A percentile compares a stretch with the other conserved stretches of the same genome.
phyloP scores from a whole-genome alignment of 2,329 filamentous ascomycete species.

The Pyrenochaeta sp. region DNA sequence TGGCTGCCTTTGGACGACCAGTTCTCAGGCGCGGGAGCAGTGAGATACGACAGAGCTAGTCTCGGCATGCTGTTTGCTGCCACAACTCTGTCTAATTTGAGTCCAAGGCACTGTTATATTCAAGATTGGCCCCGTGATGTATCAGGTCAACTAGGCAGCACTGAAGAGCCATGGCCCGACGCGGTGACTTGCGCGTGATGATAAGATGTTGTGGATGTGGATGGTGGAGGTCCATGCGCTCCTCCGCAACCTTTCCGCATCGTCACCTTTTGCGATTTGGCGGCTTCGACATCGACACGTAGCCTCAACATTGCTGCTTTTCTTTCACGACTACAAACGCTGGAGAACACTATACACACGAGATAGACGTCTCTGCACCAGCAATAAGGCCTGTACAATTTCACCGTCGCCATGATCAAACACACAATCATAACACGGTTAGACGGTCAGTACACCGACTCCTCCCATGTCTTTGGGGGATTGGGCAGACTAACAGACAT shows the following conservation, averaged over 20 bases:
- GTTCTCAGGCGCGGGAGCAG: neutral
- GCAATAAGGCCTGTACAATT: neutral
- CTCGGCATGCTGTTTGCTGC: constrained; percentile 1
- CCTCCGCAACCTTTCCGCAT: constrained; percentile 33
- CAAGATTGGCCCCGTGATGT: neutral
- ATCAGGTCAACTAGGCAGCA: neutral
- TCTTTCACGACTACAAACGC: neutral
- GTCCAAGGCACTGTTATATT: neutral
- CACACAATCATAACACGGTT: constrained; percentile 94
- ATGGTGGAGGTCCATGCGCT: constrained; percentile 23
- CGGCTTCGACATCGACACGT: constrained; percentile 38
- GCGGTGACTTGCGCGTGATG: neutral
- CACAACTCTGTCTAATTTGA: neutral
- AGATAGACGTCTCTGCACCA: neutral
- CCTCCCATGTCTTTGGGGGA: constrained; percentile 4
- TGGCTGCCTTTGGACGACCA: neutral
- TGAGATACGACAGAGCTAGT: neutral
- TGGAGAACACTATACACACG: neutral
- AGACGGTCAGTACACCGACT: constrained; percentile 68
- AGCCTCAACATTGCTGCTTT: constrained; percentile 27
- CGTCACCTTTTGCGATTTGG: constrained; percentile 23
- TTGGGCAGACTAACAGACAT: constrained; percentile 24
- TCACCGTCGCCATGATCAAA: constrained; percentile 71
- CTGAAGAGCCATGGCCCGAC: neutral
- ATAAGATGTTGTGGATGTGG: neutral